Conservation (phyloP, 768 basidiomycete genomes). For the Panaeolus cyanescens region DNA sequence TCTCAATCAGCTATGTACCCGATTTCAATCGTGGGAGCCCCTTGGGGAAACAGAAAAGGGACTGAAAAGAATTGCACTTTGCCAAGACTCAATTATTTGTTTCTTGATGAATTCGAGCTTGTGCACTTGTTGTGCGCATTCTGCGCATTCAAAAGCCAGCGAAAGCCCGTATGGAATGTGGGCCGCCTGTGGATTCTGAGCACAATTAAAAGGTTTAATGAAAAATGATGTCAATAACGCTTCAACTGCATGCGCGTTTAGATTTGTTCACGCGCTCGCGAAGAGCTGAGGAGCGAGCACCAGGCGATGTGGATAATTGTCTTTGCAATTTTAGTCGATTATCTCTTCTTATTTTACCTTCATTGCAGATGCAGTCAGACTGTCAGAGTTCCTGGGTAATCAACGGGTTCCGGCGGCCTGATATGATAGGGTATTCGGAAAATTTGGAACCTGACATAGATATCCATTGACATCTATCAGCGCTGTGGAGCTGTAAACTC, state of each 20-base stretch:
- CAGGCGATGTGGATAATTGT: not conserved
- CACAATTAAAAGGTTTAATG: slow-evolving; percentile 1
- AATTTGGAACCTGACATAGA: not conserved
- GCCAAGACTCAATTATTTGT: too few relatives aligned
- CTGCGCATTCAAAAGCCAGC: too few relatives aligned
- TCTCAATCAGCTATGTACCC: too few relatives aligned
- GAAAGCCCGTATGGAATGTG: too few relatives aligned
- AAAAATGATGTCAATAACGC: not conserved
- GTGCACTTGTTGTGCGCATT: not conserved
- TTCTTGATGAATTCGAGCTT: too few relatives aligned
- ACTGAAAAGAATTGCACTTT: too few relatives aligned
- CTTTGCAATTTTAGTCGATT: not conserved
- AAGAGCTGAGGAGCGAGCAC: not conserved
- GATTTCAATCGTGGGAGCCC: too few relatives aligned
- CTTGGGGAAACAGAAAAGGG: too few relatives aligned
- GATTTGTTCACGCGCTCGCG: not conserved
- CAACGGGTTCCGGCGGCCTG: not conserved
- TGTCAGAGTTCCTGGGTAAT: not conserved
- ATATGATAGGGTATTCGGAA: not conserved
- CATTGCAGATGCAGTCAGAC: too few relatives aligned
- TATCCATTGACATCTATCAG: not conserved
- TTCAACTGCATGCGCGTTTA: not conserved
- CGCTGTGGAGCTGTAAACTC: not conserved
- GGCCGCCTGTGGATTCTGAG: not conserved
- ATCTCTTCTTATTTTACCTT: too few relatives aligned